Base-by-base conservation (phyloP, 2,329 filamentous ascomycete genomes). In the Alternaria infectoria region DNA sequence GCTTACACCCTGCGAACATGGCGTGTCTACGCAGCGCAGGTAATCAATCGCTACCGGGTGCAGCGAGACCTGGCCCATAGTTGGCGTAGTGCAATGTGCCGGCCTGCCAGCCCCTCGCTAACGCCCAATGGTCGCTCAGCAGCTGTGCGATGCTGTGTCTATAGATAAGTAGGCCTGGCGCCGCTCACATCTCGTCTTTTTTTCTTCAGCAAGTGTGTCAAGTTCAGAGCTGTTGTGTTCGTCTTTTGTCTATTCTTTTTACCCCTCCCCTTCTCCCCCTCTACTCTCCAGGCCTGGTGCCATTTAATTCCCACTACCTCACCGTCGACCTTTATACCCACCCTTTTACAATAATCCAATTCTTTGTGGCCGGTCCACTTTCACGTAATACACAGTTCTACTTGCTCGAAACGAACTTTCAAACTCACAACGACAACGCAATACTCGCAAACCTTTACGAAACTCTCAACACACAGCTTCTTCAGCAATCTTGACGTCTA, bases 141-240 rank as follows among this genome's bases (percentile, higher is more conserved):
- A 74, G 52, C 57, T 68, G 67, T 74, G 66, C 66, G 55, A 73
- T 71, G 69, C 64, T 61, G 57, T 64, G 59, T 62, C 62, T 62
- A 44, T 77, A 79, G 72, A 79, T 79, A 79, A 76, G 74, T 71
- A 72, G 68, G 61, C 57, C 66, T 57, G 61, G 50, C 60, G 71
- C 72, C 75, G 69, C 71, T 66, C 64, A 59, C 55, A 66, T 71
- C 73, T 73, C 71, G 54, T 65, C 73, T 78, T 77, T 74, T 74
- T 77, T 75, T 82, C 80, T 82, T 80, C 81, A 85, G 83, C 83
- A 84, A 85, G 83, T 81, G 74, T 83, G 81, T 83, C 78, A 83
- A 83, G 65, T 78, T 79, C 71, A 82, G 83, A 84, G 81, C 81
- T 84, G 82, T 69, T 79, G 77, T 80, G 74, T 82, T 82, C 77